phyloP scores from a whole-genome alignment of 2,329 filamentous ascomycete species.

The Graphiopsis chlorocephala region DNA sequence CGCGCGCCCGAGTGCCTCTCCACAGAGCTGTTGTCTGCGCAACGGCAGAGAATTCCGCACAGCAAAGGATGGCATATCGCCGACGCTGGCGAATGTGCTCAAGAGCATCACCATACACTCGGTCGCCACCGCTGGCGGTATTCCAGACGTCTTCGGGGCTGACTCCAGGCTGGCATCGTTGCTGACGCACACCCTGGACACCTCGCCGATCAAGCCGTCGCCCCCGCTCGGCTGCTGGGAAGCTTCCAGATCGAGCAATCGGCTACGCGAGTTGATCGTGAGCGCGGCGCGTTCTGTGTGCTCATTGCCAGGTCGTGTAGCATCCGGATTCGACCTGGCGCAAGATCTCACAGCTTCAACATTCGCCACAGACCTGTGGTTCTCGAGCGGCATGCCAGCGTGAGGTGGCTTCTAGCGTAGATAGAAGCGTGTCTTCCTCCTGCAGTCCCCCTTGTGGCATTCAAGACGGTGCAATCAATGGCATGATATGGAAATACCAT shows the following conservation, averaged over 20 bases:
- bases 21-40: constrained; percentile 9
- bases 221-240: constrained; percentile 12
- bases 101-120: not conserved
- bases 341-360: not conserved
- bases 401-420: not conserved
- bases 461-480: not conserved
- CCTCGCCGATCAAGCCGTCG: constrained; percentile 15
- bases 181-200: constrained; percentile 11
- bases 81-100: not conserved
- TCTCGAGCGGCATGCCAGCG: not conserved
- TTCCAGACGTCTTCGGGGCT: not conserved
- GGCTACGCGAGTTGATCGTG: not conserved
- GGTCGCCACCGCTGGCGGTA: not conserved
- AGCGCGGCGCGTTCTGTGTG: not conserved
- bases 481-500: not conserved
- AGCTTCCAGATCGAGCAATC: constrained; percentile 13
- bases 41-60: constrained; percentile 15
- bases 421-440: not conserved
- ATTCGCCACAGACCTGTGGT: not conserved
- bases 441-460: not conserved
- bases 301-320: not conserved
- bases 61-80: not conserved
- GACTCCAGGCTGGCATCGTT: constrained; percentile 7
- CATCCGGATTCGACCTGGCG: not conserved
- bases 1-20: constrained; percentile 6